A percentile compares a stretch with the other conserved stretches of the same genome.
Conservation (phyloP, 208 protist genomes). For the Trypanosoma scelopori region DNA sequence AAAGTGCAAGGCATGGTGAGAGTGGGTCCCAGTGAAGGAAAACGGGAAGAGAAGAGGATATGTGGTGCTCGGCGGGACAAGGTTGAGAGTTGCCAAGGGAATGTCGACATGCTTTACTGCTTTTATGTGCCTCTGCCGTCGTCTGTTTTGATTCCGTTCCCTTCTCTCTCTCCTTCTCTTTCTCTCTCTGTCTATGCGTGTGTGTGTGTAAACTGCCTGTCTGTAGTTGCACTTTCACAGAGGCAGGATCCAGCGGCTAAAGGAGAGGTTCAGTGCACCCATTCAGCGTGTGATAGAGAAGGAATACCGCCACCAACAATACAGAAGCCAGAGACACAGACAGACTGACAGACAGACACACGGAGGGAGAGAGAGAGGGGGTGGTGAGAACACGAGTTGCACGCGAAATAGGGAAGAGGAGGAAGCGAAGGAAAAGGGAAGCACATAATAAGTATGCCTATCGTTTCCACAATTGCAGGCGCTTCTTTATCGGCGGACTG, state of each 20-base stretch:
- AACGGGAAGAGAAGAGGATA: not conserved
- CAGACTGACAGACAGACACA: too few relatives aligned
- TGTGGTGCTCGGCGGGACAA: not conserved
- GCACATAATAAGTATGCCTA: slow-evolving; percentile 18
- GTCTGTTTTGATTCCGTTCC: too few relatives aligned
- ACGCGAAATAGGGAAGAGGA: not conserved
- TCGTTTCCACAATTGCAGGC: slow-evolving; percentile 17
- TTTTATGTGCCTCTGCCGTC: too few relatives aligned
- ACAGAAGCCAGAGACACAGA: slow-evolving; percentile 23
- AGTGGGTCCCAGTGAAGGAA: too few relatives aligned
- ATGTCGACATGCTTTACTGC: too few relatives aligned
- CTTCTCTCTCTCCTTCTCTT: too few relatives aligned
- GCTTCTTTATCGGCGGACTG: not conserved
- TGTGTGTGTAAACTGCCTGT: slow-evolving; percentile 12
- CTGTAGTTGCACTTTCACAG: slow-evolving; percentile 1
- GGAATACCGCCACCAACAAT: not conserved
- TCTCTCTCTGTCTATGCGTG: not conserved
- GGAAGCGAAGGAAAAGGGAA: not conserved
- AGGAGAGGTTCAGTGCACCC: too few relatives aligned
- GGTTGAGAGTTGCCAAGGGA: too few relatives aligned
- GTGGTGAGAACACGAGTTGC: too few relatives aligned
- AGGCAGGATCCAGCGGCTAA: not conserved
- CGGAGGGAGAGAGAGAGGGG: too few relatives aligned
- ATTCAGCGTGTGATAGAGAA: not conserved
- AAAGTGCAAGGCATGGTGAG: slow-evolving; percentile 13